Base-by-base conservation (phyloP, 2,329 filamentous ascomycete genomes). In the Aaosphaeria pasadenensis region DNA sequence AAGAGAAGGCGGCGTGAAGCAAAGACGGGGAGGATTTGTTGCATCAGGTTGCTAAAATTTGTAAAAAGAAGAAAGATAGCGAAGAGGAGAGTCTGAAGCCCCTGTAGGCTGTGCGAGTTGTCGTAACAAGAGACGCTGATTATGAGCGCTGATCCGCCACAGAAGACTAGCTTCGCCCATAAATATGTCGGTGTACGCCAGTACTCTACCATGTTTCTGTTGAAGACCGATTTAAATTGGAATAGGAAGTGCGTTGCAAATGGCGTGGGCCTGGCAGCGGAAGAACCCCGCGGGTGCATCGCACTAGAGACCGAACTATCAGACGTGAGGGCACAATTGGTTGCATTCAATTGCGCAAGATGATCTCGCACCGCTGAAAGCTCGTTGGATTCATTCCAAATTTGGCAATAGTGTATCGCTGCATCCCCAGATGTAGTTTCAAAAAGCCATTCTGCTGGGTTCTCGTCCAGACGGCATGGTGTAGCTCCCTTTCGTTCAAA, bases 391-490 rank as follows among this genome's bases (percentile, higher is more conserved):
- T n/a, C 7, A 13, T 43, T 9, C 11, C 38, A 44, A 11, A 31
- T 46, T n/a, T 29, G 35, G 6, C n/a, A n/a, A n/a, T 11, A 44
- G 56, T 76, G 70, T n/a, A 73, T 69, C 5, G 66, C 71, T 13
- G 69, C 74, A 35, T 73, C 73, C 17, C 72, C 11, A 5, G n/a
- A 9, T 32, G 54, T 77, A 48, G 76, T 70, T 43, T 77, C 73
- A 30, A 79, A 63, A 84, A 91, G 88, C 80, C 83, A 89, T 67
- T 92, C 88, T n/a, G 88, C 88, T 5, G 87, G 88, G 69, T 94
- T 94, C 29, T 85, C 83, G 7, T 83, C 81, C 1, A 70, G 51
- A 1, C 82, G 82, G 62, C 86, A 91, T 38, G 75, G 60, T 24
- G 77, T 74, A 1, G 82, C 86, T 40, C 88, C 84, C 56, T 88